Evolutionary conservation across 2,329 filamentous ascomycete genomes (phyloP).

Genomic region (Fragosphaeria purpurea): DNA sequence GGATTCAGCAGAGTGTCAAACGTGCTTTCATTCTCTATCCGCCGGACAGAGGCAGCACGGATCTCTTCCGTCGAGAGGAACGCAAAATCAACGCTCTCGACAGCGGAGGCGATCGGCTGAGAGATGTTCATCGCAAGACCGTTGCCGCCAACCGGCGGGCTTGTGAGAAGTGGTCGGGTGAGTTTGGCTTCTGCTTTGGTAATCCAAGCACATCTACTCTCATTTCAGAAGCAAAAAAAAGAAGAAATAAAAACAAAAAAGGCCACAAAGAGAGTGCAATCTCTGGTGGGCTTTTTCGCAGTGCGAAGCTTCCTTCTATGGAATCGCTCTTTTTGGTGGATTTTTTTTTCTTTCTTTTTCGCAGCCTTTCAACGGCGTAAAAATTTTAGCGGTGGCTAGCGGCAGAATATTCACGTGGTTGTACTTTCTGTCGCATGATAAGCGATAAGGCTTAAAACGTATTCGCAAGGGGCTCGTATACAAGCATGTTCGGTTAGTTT

Average conservation of each 20-base stretch:
- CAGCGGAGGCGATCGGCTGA: slow-evolving; percentile 72
- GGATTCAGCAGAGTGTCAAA: slow-evolving; percentile 88
- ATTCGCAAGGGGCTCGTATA: too few species aligned
- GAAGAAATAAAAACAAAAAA: too few species aligned
- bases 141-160: not conserved
- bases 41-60: slow-evolving; percentile 79
- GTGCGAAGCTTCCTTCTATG: too few species aligned
- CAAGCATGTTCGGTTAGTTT: too few species aligned
- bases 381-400: slow-evolving; percentile 15
- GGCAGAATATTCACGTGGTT: slow-evolving; percentile 17
- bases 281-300: too few species aligned
- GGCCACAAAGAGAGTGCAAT: too few species aligned
- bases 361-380: not conserved
- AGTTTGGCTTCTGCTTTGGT: too few species aligned
- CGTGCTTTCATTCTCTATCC: slow-evolving; percentile 87
- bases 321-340: not conserved
- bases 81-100: slow-evolving; percentile 81
- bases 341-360: not conserved
- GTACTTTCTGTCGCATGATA: not conserved
- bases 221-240: too few species aligned
- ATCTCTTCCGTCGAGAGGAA: slow-evolving; percentile 78
- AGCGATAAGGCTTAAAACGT: too few species aligned
- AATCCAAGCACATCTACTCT: too few species aligned
- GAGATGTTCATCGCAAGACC: slow-evolving; percentile 53
- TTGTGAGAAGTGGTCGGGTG: too few species aligned